Base-by-base conservation (phyloP, 2,329 filamentous ascomycete species). In the Verticillium nonalfalfae region DNA sequence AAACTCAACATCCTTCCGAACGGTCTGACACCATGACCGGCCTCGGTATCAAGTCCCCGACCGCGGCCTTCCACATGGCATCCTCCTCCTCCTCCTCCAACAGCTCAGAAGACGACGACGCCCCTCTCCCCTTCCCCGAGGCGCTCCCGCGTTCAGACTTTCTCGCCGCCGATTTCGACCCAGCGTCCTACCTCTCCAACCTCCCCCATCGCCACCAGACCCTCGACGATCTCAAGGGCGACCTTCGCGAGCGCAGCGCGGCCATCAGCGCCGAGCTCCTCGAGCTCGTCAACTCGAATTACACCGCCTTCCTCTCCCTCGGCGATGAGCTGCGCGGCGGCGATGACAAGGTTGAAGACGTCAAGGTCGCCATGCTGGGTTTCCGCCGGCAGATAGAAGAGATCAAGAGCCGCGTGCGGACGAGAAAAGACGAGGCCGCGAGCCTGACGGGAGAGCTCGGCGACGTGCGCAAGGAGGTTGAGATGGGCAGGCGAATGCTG, bases 231-330 rank as follows among this genome's bases (percentile, higher is more conserved):
- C 81, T 99, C 36, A 91, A 94, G 39, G 79, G 88, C 5, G 96
- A 99, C 70, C 81, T 99, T 15, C 88, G 93, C 55, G 86, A 93
- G 62, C 84, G 96, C 59, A 91, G 88, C 67, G 85, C 90, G 67
- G 83, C 89, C 21, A 88, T 99, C 64, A 90, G 88, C 69, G 86
- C 89, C 65, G 95, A 99, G 77, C 82, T 99, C 2, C 82, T 99
- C 18, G 94, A 97, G 76, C 85, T 99, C 7, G 95, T 99, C 66
- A 99, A 99, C 72, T 85, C 89, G 59, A 96, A 99, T 75, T 98
- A 99, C 73, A 89, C 92, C 57, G 90, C 94, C 61, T 99, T 99
- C 68, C 76, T 99, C 4, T 88, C 88, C 0, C 78, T 99, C 0
- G 96, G 95, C 0, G 86, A 84, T 56, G 90, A 92, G 68, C 78